These are phyloP conservation scores for Codiaeum variegatum DNA, from an alignment of 441 rosid genomes.

Conservation along the genomic window DNA sequence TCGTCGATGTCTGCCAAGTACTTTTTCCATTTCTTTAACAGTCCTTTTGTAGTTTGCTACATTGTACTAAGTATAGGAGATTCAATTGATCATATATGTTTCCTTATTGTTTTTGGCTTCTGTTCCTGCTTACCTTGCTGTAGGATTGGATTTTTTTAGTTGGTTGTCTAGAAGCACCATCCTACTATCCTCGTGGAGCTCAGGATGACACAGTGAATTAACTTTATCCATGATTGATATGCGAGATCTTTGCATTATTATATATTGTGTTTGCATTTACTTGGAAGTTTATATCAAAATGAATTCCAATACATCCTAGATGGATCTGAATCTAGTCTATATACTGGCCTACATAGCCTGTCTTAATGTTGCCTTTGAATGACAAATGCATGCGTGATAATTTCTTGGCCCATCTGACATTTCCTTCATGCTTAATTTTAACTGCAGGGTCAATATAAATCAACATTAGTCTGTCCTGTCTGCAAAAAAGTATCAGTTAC, in stretches of 20 bases:
- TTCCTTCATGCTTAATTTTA: slow-evolving; percentile 7
- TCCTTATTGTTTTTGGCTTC: not conserved
- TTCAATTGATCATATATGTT: not conserved
- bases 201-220: not conserved
- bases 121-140: not conserved
- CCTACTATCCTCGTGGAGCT: not conserved
- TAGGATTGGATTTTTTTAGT: not conserved
- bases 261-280: not conserved
- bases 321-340: not conserved
- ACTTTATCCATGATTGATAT: not conserved
- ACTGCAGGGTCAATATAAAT: slow-evolving; percentile 65
- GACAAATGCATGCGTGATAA: not conserved
- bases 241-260: not conserved
- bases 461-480: slow-evolving; percentile 64
- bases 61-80: not conserved
- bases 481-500: slow-evolving; percentile 64
- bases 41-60: slow-evolving; percentile 3
- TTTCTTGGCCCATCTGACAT: slow-evolving; percentile 4
- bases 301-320: not conserved
- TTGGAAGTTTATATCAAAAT: not conserved
- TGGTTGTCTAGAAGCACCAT: not conserved
- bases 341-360: not conserved
- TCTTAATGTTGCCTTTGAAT: not conserved
- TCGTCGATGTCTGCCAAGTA: slow-evolving; percentile 62
- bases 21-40: slow-evolving; percentile 1